These are phyloP conservation scores for Glycine soja DNA, from an alignment of 306 rosid species.

Conservation along the genomic window DNA sequence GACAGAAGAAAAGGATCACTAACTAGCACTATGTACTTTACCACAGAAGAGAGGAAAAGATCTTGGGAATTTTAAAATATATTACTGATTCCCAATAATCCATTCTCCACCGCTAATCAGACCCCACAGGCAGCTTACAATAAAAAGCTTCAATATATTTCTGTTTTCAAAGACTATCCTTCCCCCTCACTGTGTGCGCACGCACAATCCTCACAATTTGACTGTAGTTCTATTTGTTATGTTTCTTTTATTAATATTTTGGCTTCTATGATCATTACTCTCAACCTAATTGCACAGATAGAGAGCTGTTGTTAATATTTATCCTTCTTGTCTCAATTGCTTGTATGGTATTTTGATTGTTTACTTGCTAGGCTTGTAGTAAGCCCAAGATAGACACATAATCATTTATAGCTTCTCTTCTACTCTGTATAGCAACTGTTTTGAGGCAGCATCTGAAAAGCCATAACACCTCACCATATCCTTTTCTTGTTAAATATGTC, in stretches of 20 bases:
- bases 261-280: background rate
- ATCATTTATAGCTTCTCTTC: conserved; percentile 19
- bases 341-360: background rate
- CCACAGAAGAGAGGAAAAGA: background rate
- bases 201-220: conserved; percentile 16
- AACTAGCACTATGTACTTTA: background rate
- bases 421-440: background rate
- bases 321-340: conserved; percentile 7
- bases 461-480: conserved; percentile 22
- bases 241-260: background rate
- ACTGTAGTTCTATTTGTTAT: conserved; percentile 4
- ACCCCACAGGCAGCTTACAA: background rate
- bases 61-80: background rate
- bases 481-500: conserved; percentile 19
- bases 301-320: background rate
- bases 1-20: background rate
- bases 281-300: background rate
- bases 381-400: background rate
- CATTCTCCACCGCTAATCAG: conserved; percentile 15
- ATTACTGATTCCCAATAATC: background rate
- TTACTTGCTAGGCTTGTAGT: background rate
- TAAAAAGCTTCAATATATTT: conserved; percentile 19
- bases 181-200: background rate
- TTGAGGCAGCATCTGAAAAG: conserved; percentile 16
- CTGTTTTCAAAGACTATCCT: background rate